These are phyloP conservation scores for Trichoderma hamatum DNA, from an alignment of 2,329 filamentous ascomycete species.

Conservation along the genomic window DNA sequence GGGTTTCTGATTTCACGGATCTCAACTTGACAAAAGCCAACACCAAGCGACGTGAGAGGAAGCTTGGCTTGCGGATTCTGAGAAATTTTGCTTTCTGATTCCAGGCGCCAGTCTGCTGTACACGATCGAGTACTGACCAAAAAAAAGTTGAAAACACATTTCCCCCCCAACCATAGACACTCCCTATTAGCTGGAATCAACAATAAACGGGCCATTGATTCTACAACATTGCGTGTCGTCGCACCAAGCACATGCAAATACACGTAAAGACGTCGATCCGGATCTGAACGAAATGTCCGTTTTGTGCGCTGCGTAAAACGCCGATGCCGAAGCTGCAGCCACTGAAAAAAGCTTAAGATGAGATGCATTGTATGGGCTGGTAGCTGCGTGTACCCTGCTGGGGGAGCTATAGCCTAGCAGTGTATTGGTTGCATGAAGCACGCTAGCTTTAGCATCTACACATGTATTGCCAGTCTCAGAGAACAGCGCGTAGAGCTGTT, in stretches of 20 bases:
- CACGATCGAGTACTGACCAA: background rate
- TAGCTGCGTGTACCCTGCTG: background rate
- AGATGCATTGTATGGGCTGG: background rate
- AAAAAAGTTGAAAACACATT: background rate
- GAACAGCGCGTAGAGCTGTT: background rate
- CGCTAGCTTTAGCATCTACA: background rate
- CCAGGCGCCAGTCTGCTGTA: background rate
- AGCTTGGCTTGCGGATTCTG: background rate
- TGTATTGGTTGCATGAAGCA: background rate
- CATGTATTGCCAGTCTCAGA: background rate
- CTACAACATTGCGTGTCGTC: background rate
- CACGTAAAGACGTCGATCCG: background rate
- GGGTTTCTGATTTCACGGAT: background rate
- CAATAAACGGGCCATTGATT: conserved; percentile 14
- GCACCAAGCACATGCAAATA: background rate
- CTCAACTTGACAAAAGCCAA: background rate
- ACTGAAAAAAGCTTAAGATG: background rate
- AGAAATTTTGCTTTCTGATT: background rate
- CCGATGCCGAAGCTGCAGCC: background rate
- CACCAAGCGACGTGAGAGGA: background rate
- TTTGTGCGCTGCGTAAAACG: background rate
- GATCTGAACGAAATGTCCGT: background rate
- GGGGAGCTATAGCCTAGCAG: background rate
- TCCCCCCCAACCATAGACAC: background rate
- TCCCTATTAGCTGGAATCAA: background rate